Conservation (phyloP, 2,329 filamentous ascomycete genomes). For the Pezicula carpinea region DNA sequence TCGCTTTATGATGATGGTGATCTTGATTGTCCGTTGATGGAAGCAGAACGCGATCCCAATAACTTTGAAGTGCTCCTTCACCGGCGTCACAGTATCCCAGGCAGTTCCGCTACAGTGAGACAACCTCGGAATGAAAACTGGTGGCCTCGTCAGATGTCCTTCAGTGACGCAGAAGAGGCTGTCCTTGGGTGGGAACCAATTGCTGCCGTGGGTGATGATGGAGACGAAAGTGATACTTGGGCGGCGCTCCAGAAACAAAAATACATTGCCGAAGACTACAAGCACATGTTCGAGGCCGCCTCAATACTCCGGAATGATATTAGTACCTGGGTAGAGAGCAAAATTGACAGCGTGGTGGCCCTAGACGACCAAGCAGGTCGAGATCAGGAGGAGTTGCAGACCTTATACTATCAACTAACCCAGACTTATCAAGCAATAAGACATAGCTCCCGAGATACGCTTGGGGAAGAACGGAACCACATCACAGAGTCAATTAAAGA, state of each 20-base stretch:
- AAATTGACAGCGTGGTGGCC: slow-evolving; percentile 49
- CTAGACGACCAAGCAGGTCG: slow-evolving; percentile 59
- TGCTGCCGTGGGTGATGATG: slow-evolving; percentile 36
- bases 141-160: slow-evolving; percentile 70
- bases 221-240: slow-evolving; percentile 24
- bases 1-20: slow-evolving; percentile 57
- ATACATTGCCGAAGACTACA: slow-evolving; percentile 48
- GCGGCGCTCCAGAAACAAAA: slow-evolving; percentile 30
- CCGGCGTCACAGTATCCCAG: slow-evolving; percentile 56
- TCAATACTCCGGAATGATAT: slow-evolving; percentile 46
- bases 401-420: slow-evolving; percentile 64
- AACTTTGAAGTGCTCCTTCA: slow-evolving; percentile 46
- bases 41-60: slow-evolving; percentile 41
- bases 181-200: slow-evolving; percentile 62
- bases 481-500: slow-evolving; percentile 71
- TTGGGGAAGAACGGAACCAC: slow-evolving; percentile 63
- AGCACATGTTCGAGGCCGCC: slow-evolving; percentile 49
- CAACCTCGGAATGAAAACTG: slow-evolving; percentile 48
- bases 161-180: slow-evolving; percentile 71
- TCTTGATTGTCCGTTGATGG: slow-evolving; percentile 48
- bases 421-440: slow-evolving; percentile 66
- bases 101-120: slow-evolving; percentile 26
- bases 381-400: slow-evolving; percentile 62
- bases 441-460: slow-evolving; percentile 61
- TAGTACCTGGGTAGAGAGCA: slow-evolving; percentile 56